Conservation (phyloP, 1,284 basidiomycete genomes). For the Bothia castanella region DNA sequence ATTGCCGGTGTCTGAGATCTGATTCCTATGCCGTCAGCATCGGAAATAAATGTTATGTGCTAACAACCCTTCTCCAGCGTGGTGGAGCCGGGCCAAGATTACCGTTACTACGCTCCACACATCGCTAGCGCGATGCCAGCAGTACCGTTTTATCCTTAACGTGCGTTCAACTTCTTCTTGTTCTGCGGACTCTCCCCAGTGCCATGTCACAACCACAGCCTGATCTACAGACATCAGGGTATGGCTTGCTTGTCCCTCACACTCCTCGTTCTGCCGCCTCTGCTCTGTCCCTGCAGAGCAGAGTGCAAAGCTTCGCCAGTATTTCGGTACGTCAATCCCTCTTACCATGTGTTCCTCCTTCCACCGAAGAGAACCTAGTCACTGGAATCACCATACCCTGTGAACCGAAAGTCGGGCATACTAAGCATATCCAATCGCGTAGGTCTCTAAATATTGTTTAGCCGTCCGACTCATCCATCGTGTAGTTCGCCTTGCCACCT, state of each 20-base stretch:
- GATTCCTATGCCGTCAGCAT: constrained; percentile 1
- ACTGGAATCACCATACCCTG: constrained; percentile 28
- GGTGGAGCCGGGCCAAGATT: not conserved
- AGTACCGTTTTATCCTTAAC: not conserved
- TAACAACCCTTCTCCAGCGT: not conserved
- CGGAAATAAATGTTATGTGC: too few relatives aligned
- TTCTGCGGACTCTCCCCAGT: not conserved
- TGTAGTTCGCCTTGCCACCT: constrained; percentile 48
- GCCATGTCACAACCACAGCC: constrained; percentile 16
- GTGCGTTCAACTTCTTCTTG: not conserved
- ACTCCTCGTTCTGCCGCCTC: not conserved
- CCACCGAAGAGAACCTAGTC: constrained; percentile 18
- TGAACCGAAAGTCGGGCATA: constrained; percentile 16
- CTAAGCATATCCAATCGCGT: constrained; percentile 24
- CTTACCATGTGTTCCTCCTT: not conserved
- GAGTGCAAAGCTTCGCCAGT: constrained; percentile 29
- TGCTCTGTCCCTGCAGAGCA: constrained; percentile 15
- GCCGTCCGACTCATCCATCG: constrained; percentile 1
- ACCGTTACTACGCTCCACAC: not conserved
- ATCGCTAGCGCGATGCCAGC: not conserved
- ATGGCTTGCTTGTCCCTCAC: constrained; percentile 12
- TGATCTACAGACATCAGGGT: constrained; percentile 5
- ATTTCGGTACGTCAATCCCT: constrained; percentile 21
- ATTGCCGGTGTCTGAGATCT: too few relatives aligned
- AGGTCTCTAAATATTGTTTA: not conserved